Conservation (phyloP, 441 rosid genomes). For the Hura crepitans region DNA sequence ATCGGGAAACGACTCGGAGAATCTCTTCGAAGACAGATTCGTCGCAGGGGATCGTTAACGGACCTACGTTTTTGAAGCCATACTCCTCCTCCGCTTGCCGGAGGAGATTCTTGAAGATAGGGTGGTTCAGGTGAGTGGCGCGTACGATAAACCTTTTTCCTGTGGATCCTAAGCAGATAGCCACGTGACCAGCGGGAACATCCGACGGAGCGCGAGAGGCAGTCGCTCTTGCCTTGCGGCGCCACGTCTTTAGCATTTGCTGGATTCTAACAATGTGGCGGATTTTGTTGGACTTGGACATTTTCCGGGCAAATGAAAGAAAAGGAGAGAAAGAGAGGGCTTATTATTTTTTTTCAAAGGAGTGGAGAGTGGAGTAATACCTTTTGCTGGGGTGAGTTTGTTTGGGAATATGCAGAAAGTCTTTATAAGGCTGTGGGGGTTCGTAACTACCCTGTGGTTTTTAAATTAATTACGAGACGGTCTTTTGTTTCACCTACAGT, state of each 20-base stretch:
- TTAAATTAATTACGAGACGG: constrained; percentile 39
- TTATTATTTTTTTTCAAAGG: not conserved
- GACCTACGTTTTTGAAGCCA: constrained; percentile 73
- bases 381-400: not conserved
- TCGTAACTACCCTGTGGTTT: constrained; percentile 15
- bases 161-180: constrained; percentile 48
- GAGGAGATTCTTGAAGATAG: constrained; percentile 54
- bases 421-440: not conserved
- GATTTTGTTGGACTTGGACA: constrained; percentile 48
- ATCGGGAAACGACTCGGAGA: constrained; percentile 44
- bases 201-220: constrained; percentile 41
- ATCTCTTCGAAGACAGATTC: constrained; percentile 74
- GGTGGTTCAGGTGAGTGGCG: constrained; percentile 83
- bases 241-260: constrained; percentile 75
- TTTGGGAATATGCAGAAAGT: not conserved
- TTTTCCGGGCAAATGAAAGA: constrained; percentile 25
- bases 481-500: constrained; percentile 18
- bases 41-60: constrained; percentile 75
- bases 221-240: constrained; percentile 42
- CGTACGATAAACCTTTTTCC: constrained; percentile 70
- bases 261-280: constrained; percentile 64
- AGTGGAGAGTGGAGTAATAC: not conserved
- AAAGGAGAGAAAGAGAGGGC: constrained; percentile 3
- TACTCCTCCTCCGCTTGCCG: constrained; percentile 77
- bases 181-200: constrained; percentile 77